A percentile compares a stretch with the other conserved stretches of the same genome.
These are phyloP conservation scores for Edaphochlamys debaryana DNA, from an alignment of 139 green algal species.

Conservation along the genomic window DNA sequence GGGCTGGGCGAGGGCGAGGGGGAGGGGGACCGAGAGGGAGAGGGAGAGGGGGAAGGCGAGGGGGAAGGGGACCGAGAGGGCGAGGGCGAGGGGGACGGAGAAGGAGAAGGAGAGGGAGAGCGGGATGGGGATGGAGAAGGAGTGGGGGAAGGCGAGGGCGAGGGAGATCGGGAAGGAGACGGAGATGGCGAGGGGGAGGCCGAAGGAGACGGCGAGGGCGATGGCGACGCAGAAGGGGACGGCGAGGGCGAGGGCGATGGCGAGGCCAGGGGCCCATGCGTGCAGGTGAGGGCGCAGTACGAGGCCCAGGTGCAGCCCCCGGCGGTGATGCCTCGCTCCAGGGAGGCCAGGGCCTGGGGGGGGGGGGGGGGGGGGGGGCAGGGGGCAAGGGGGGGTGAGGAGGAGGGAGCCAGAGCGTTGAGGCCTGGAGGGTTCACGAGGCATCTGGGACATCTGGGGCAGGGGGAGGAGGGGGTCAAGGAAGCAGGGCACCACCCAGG, in stretches of 20 bases:
- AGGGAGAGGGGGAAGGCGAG: neutral
- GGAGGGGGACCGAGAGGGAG: neutral
- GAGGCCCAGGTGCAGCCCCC: neutral
- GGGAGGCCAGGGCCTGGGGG: neutral
- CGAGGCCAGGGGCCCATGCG: too few relatives aligned
- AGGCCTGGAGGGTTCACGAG: neutral
- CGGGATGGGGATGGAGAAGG: too few relatives aligned
- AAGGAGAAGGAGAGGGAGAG: neutral
- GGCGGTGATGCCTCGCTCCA: neutral
- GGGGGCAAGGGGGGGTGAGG: too few relatives aligned
- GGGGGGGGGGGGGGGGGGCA: neutral
- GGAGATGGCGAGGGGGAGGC: neutral
- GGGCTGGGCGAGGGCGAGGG: neutral
- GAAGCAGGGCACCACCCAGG: neutral
- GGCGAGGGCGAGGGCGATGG: neutral
- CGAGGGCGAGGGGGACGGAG: neutral
- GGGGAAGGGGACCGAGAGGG: neutral
- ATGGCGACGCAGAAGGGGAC: neutral
- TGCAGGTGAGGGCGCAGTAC: conserved; percentile 3
- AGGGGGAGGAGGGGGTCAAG: too few relatives aligned
- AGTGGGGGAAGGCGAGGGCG: neutral
- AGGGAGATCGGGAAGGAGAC: neutral
- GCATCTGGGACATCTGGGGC: neutral
- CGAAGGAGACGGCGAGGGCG: neutral
- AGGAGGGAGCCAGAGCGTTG: neutral